Evolutionary conservation across 495 filamentous ascomycete species (phyloP), one percentile per base, ranked within the genome.

Genomic region (Paragyromitra xinjiangensis): DNA sequence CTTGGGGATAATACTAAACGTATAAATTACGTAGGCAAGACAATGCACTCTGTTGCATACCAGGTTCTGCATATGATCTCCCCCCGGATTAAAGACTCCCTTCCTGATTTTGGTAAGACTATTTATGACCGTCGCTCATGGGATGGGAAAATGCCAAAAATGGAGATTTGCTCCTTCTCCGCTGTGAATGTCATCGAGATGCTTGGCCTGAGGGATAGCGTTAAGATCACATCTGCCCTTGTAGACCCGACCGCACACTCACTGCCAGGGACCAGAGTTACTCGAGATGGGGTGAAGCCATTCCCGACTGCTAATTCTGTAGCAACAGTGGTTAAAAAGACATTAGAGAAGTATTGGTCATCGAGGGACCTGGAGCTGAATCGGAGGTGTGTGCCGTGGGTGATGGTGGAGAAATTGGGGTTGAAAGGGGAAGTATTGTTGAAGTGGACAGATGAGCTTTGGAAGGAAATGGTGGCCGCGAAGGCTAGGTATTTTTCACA

Each of bases 1-100:
- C 5, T 16, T 44, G 9, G 55, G 9, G 24, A 2, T 11, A 44
- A 14, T 26, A 37, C 56, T 71, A 51, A 61, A 63, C 24, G 7
- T 69, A 19, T 37, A 56, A 65, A 40, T 14, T n/a, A 29, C 34
- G 14, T 29, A 81, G 78, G 78, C 22, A 81, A 72, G 68, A 79
- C 78, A 11, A 73, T 81, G 39, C 77, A 81, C 44, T 64, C 77
- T 11, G 53, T 79, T 16, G 78, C 78, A 16, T n/a, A 71, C 1
- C 14, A 66, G 14, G 77, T 42, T 26, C 55, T 75, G 12, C 42
- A 56, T 55, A 45, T n/a, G 29, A 37, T 40, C 26, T 58, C 66
- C 22, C 68, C 73, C 2, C 2, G 9, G 12, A 53, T 71, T 34
- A 45, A n/a, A 24, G 40, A 58, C 26, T 34, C 73, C 6, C 45